Percentiles rank a stretch among this genome's conserved stretches.
phyloP scores from a whole-genome alignment of 768 basidiomycete genomes.

The Podaxis pistillaris region DNA sequence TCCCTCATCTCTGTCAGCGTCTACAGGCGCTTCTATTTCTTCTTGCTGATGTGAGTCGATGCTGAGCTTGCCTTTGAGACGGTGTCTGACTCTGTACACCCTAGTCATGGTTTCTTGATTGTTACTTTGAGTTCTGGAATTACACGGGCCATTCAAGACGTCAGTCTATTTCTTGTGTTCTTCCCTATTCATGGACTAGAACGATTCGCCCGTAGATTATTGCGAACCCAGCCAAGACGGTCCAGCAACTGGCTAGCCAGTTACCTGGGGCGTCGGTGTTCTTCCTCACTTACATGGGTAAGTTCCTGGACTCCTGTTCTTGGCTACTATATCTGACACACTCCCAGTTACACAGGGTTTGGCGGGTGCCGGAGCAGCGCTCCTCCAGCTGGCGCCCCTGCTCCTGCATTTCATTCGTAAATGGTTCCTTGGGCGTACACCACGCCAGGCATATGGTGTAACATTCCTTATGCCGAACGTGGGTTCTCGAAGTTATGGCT shows the following conservation, averaged over 20 bases:
- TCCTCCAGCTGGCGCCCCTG: constrained; percentile 54
- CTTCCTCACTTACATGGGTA: constrained; percentile 62
- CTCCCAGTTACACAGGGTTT: constrained; percentile 47
- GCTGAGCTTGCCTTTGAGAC: neutral
- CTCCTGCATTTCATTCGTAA: constrained; percentile 60
- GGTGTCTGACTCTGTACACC: neutral
- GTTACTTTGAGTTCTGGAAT: constrained; percentile 65
- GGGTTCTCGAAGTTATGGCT: constrained; percentile 15
- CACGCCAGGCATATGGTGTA: constrained; percentile 58
- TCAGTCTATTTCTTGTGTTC: constrained; percentile 8
- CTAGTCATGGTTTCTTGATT: constrained; percentile 68
- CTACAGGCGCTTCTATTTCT: constrained; percentile 70
- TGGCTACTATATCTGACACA: neutral
- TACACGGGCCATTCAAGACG: constrained; percentile 31
- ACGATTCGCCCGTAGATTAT: constrained; percentile 31
- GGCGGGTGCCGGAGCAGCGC: constrained; percentile 48
- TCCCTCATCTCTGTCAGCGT: constrained; percentile 69
- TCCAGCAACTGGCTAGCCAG: constrained; percentile 41
- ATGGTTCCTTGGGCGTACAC: constrained; percentile 66
- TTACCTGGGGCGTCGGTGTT: constrained; percentile 60
- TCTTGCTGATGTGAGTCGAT: constrained; percentile 51
- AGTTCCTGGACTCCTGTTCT: constrained; percentile 2
- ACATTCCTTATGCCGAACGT: constrained; percentile 55
- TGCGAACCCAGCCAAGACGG: constrained; percentile 39
- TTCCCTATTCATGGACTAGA: neutral